Conservation (phyloP, 179 eudicot genomes). For the Gypsophila paniculata region DNA sequence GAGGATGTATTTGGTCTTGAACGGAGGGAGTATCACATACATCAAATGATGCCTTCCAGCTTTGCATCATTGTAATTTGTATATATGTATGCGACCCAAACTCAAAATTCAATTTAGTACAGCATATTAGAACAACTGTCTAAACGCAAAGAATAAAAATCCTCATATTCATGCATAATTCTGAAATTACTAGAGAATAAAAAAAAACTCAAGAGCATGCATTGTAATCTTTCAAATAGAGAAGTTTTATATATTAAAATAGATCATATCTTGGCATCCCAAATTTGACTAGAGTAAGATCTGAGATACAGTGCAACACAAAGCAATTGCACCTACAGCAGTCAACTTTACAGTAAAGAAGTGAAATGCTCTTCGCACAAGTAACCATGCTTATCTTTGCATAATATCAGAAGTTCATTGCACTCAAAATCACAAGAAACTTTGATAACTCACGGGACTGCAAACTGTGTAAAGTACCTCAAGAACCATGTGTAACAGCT, state of each 20-base stretch:
- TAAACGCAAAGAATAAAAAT: not conserved
- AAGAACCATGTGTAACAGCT: conserved; percentile 97
- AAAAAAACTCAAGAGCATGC: not conserved
- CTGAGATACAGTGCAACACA: not conserved
- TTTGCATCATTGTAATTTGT: not conserved
- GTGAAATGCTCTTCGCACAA: not conserved
- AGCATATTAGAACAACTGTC: conserved; percentile 4
- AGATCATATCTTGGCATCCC: not conserved
- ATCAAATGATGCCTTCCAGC: not conserved
- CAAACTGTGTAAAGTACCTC: conserved; percentile 51
- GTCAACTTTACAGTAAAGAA: conserved; percentile 1
- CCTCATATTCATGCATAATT: not conserved
- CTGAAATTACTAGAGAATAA: not conserved
- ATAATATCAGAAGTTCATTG: not conserved
- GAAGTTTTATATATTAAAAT: not conserved
- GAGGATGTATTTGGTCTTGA: too few relatives aligned
- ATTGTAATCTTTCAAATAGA: not conserved
- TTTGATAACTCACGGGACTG: not conserved
- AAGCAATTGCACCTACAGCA: conserved; percentile 4
- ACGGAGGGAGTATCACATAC: too few relatives aligned
- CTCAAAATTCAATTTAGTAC: not conserved
- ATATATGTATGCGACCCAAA: not conserved
- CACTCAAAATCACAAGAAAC: not conserved
- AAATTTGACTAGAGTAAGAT: not conserved
- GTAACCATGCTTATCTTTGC: not conserved